These are phyloP conservation scores for Neolentinus lepideus DNA, from an alignment of 1,284 basidiomycete genomes.

Conservation along the genomic window DNA sequence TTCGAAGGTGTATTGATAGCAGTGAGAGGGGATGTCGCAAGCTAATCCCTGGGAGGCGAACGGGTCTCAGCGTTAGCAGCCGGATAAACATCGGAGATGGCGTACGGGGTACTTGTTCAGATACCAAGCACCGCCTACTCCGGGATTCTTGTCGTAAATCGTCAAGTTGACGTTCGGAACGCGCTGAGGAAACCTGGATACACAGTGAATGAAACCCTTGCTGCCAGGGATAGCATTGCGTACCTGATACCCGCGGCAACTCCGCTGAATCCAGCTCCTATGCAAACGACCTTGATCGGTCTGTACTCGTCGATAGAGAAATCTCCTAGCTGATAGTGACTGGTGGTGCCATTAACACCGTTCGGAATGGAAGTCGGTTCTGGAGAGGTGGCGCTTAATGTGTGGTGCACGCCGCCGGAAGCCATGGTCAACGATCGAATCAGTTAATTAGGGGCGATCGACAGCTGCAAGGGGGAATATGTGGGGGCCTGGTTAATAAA, in stretches of 20 bases:
- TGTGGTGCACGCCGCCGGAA: background rate
- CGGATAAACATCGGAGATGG: conserved; percentile 3
- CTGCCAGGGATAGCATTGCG: conserved; percentile 1
- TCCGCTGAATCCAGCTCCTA: conserved; percentile 51
- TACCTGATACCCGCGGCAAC: conserved; percentile 50
- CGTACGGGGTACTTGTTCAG: conserved; percentile 29
- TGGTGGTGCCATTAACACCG: background rate
- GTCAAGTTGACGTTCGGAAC: conserved; percentile 46
- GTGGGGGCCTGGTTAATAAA: background rate
- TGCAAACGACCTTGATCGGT: conserved; percentile 40
- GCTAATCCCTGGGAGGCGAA: conserved; percentile 35
- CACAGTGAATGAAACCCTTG: background rate
- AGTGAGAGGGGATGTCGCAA: conserved; percentile 51
- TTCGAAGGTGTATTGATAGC: conserved; percentile 52
- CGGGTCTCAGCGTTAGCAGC: background rate
- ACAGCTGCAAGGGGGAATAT: background rate
- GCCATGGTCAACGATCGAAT: background rate
- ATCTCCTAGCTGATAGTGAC: conserved; percentile 6
- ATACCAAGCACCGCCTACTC: conserved; percentile 55
- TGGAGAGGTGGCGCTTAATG: background rate
- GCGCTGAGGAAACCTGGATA: conserved; percentile 41
- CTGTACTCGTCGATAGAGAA: conserved; percentile 41
- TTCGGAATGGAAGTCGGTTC: background rate
- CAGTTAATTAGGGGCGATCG: background rate
- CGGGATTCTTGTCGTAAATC: conserved; percentile 54